phyloP scores from a whole-genome alignment of 139 green algal genomes.

The Picochlorum sp. region DNA sequence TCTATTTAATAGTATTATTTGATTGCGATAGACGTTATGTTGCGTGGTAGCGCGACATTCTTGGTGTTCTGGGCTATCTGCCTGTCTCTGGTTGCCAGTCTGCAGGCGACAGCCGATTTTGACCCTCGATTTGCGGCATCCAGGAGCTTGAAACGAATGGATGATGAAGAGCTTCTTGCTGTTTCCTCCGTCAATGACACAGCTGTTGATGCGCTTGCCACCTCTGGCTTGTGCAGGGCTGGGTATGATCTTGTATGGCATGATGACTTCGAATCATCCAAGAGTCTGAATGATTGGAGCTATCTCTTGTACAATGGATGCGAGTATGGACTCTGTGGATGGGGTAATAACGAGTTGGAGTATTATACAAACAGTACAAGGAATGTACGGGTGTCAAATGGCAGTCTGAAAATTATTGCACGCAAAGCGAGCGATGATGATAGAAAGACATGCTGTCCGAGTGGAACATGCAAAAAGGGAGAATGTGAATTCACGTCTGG shows the following conservation, averaged over 20 bases:
- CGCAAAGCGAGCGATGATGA: constrained; percentile 1
- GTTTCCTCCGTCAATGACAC: no score
- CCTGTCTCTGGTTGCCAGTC: no score
- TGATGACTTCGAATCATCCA: constrained; percentile 6
- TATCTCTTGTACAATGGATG: constrained; percentile 8
- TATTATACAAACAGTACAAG: constrained; percentile 11
- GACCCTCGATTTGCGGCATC: neutral
- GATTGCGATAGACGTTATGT: no score
- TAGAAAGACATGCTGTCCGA: neutral
- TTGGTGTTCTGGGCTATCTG: no score
- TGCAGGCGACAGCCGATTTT: neutral
- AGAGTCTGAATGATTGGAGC: constrained; percentile 6
- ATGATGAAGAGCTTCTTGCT: no score
- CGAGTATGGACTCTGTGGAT: constrained; percentile 11
- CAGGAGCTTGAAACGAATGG: neutral
- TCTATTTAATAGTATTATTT: no score
- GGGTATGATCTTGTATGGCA: neutral
- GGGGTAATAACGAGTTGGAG: constrained; percentile 7
- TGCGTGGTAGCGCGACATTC: no score
- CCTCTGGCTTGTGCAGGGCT: neutral
- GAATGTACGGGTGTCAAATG: constrained; percentile 5
- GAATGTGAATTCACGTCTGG: constrained; percentile 13
- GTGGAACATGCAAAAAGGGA: neutral
- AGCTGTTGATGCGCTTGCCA: no score
- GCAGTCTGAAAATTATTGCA: constrained; percentile 8